These are phyloP conservation scores for Lachnellula subtilissima DNA, from an alignment of 2,329 filamentous ascomycete genomes.

Conservation along the genomic window DNA sequence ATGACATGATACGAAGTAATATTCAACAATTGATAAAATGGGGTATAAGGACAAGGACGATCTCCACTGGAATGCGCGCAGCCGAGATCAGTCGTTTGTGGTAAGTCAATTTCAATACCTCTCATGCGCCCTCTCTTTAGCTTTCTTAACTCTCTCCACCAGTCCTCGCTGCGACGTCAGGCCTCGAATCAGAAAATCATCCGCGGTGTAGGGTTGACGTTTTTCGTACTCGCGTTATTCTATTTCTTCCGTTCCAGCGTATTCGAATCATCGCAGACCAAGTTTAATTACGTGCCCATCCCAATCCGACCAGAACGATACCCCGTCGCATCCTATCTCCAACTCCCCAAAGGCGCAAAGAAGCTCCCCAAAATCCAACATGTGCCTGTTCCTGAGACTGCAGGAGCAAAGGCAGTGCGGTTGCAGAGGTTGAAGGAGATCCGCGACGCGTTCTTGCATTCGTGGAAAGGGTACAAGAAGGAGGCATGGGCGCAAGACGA, in stretches of 20 bases:
- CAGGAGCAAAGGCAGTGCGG: slow-evolving; percentile 11
- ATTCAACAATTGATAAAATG: background rate
- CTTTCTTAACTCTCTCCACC: too few relatives aligned
- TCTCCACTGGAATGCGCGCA: background rate
- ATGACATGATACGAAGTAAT: too few relatives aligned
- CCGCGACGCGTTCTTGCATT: slow-evolving; percentile 20
- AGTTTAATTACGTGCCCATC: slow-evolving; percentile 18
- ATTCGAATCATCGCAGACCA: background rate
- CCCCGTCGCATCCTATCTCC: slow-evolving; percentile 14
- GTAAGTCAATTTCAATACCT: background rate
- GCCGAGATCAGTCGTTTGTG: background rate
- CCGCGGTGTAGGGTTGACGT: background rate
- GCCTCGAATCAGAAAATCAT: background rate
- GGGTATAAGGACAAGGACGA: slow-evolving; percentile 1
- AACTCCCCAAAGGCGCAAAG: slow-evolving; percentile 14
- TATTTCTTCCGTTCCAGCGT: slow-evolving; percentile 4
- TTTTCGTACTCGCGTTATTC: slow-evolving; percentile 2
- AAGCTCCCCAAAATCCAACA: slow-evolving; percentile 26
- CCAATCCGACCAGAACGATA: slow-evolving; percentile 22
- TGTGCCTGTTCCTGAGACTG: slow-evolving; percentile 12
- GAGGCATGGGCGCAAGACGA: slow-evolving; percentile 85
- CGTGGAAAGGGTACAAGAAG: slow-evolving; percentile 80
- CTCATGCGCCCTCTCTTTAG: background rate
- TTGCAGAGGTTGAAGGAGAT: slow-evolving; percentile 18
- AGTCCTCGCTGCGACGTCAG: background rate